Evolutionary conservation across 352 stramenopile genomes (phyloP), one percentile per base, ranked within the genome.

Genomic region (Pythium oligandrum): DNA sequence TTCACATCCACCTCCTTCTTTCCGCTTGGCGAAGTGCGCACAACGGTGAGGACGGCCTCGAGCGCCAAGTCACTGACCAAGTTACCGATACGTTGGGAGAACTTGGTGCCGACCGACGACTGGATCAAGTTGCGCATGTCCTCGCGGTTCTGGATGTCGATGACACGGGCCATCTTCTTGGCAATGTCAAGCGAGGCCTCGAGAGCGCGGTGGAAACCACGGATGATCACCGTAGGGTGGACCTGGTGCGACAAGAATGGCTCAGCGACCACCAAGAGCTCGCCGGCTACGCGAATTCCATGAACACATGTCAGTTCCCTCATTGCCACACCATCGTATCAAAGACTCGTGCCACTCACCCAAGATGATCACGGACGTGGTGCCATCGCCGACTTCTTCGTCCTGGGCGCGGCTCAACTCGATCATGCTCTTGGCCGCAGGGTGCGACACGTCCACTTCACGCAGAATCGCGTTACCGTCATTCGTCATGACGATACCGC

Each of bases 351-450:
- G 17, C 30, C 2, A 63, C 72, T 38, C 53, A 87, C 80, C 86
- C 42, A 99, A 77, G 53, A 99, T 98, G 76, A 99, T 99, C 44
- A 99, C 98, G 36, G 93, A 98, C n/a, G 98, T 99, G 34, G 98
- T 99, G 56, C 98, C 98, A 72, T 99, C 98, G 40, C 98, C 97
- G 17, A 99, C 98, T 77, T 99, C 97, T 72, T 99, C 98, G 73
- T 99, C 97, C 77, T 99, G 97, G 5, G 96, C 96, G 44, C 97
- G 79, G 55, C 83, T 98, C 11, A 99, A 78, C 80, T 99, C 98
- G 74, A 99, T 99, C 96, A 99, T 99, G 68, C 88, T 98, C 80
- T 99, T 99, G 46, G 97, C 97, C 8, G 98, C 98, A 2, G 96
- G 96, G 75, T 99, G 96, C 11, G 88, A 96, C 44, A 99, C 96